Evolutionary conservation across 2,329 filamentous ascomycete genomes (phyloP), one percentile per base, ranked within the genome.

Genomic region (Thermoascus crustaceus): DNA sequence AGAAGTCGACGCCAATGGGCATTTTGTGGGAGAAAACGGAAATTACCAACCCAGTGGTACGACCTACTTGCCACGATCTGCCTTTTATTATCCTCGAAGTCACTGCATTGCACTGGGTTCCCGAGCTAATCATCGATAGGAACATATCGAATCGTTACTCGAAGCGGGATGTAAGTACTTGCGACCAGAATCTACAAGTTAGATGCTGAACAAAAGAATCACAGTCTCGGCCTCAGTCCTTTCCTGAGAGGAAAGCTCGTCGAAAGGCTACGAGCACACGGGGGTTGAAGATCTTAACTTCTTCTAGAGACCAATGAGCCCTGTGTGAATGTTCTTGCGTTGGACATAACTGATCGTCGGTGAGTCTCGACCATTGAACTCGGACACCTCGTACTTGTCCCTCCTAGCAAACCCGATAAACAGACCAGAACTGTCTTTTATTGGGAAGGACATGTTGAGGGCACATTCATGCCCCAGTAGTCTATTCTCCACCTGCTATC

Each of bases 61-160:
- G 52, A 20, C 25, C n/a, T 35, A 21, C 17, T 30, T 22, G 20
- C 7, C 9, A 4, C 16, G 30, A 23, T 26, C 3, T 17, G 7
- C 13, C 5, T 9, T 8, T 9, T 6, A 18, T 17, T n/a, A 31
- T 17, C 13, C 16, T 20, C 14, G 7, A 7, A n/a, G n/a, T n/a
- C n/a, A n/a, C n/a, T n/a, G n/a, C n/a, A n/a, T n/a, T n/a, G n/a
- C n/a, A n/a, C n/a, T n/a, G n/a, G n/a, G n/a, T n/a, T 21, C 4
- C 30, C 27, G 16, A 43, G 21, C 49, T 47, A 24, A 47, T 39
- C 5, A 11, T n/a, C n/a, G 19, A 23, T 30, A 66, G 62, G 65
- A 14, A 79, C 75, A n/a, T 80, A 80, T 61, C 60, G 76, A 33
- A 57, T 76, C 26, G 59, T 76, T 10, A 80, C 76, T 16, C 63